Evolutionary conservation across 805 yeast species (phyloP), one percentile per base, ranked within the genome.

Genomic region (Pichia paraexigua): DNA sequence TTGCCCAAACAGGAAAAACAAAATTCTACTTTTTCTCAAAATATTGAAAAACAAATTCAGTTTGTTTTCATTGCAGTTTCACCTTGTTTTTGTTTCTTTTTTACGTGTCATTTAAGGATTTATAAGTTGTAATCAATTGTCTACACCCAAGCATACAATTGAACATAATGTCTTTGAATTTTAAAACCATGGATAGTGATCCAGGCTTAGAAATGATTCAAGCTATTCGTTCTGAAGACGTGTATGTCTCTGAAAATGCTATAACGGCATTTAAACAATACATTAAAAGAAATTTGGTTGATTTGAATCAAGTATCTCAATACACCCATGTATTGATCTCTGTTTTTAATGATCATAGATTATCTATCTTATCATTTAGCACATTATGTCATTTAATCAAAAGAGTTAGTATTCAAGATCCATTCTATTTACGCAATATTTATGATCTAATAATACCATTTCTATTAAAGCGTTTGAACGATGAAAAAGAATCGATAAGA

Each of bases 401-500:
- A 52, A 65, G 86, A 21, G 77, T 81, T 7, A 74, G 80, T 45
- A 76, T 79, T 64, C 86, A 81, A 63, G 83, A 80, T 56, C 64
- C 71, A 1, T 59, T 63, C 11, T 68, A 75, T 0, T 65, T 81
- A 43, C 67, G 67, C 53, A 61, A 65, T 2, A 75, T 75, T 40
- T 70, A 76, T 41, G 70, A 67, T 49, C 63, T 70, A 24, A 74
- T 78, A 3, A 61, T 82, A 5, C 86, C 86, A 2, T 71, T 78
- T 8, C 57, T 82, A n/a, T 62, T 81, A 13, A 71, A 70, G 45
- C 66, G 74, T 39, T 61, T 82, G 35, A 71, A 72, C 7, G 80
- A 76, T 53, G 56, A 68, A 1, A 75, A 70, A 45, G 46, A 65
- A 0, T 58, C 68, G 13, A 60, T 72, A 3, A 68, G 67, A 47